Evolutionary conservation across 345 rosid species (phyloP).

Genomic region (Camelina sativa): DNA sequence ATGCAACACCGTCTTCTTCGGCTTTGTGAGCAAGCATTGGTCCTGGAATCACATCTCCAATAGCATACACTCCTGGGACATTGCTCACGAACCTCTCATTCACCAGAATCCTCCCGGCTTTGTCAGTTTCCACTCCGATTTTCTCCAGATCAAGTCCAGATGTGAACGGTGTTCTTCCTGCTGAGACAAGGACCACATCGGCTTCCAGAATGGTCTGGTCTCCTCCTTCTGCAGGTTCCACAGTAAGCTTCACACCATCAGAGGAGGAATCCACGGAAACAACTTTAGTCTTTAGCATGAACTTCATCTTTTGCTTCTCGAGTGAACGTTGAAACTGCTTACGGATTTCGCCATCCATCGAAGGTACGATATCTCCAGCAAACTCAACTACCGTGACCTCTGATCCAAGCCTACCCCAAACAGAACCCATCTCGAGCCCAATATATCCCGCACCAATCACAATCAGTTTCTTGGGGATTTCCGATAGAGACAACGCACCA

Average conservation of each 20-base stretch:
- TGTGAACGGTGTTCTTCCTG: conserved; percentile 90
- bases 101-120: conserved; percentile 73
- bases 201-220: conserved; percentile 75
- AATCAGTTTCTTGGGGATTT: conserved; percentile 79
- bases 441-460: conserved; percentile 92
- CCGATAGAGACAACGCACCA: conserved; percentile 69
- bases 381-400: conserved; percentile 93
- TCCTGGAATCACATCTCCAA: conserved; percentile 99
- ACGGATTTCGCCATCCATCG: conserved; percentile 91
- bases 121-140: conserved; percentile 79
- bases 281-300: conserved; percentile 91
- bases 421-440: conserved; percentile 96
- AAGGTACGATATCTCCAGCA: conserved; percentile 77
- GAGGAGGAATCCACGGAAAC: conserved; percentile 67
- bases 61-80: conserved; percentile 83
- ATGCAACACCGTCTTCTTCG: conserved; percentile 97
- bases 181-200: conserved; percentile 91
- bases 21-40: conserved; percentile 99
- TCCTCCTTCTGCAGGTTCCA: conserved; percentile 92
- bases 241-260: conserved; percentile 68
- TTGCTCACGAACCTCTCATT: conserved; percentile 79
- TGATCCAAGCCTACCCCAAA: conserved; percentile 85
- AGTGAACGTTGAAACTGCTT: conserved; percentile 81
- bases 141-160: conserved; percentile 89
- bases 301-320: conserved; percentile 93